Conservation (phyloP, 768 basidiomycete species). For the Hirschioporus abietinus region DNA sequence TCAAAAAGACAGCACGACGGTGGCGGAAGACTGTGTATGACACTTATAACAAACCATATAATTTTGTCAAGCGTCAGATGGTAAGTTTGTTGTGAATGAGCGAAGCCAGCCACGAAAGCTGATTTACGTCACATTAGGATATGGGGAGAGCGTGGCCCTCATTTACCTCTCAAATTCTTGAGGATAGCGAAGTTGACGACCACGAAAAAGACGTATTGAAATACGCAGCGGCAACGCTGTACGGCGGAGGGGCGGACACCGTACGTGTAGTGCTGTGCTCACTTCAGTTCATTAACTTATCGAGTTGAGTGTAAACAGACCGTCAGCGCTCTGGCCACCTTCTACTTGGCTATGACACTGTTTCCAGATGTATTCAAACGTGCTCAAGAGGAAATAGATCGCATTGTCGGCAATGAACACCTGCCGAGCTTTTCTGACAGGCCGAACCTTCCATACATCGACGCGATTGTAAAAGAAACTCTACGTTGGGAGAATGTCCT, state of each 20-base stretch:
- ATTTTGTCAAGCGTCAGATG: conserved; percentile 16
- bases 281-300: background rate
- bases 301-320: conserved; percentile 18
- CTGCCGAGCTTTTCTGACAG: conserved; percentile 31
- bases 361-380: conserved; percentile 30
- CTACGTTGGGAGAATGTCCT: background rate
- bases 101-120: background rate
- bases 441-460: conserved; percentile 30
- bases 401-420: conserved; percentile 26
- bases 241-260: conserved; percentile 20
- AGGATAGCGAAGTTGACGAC: background rate
- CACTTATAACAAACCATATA: conserved; percentile 15
- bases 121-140: background rate
- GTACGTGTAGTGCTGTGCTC: conserved; percentile 4
- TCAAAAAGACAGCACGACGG: conserved; percentile 18
- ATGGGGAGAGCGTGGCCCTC: background rate
- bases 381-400: conserved; percentile 39
- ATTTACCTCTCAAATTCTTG: conserved; percentile 5
- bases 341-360: conserved; percentile 35
- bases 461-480: conserved; percentile 7
- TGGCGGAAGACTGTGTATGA: conserved; percentile 16
- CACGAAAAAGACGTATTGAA: conserved; percentile 7
- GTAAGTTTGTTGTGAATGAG: conserved; percentile 3
- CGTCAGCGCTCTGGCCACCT: conserved; percentile 24
- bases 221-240: conserved; percentile 10